Evolutionary conservation across 441 rosid genomes (phyloP).

Genomic region (Arabidopsis hybrid): DNA sequence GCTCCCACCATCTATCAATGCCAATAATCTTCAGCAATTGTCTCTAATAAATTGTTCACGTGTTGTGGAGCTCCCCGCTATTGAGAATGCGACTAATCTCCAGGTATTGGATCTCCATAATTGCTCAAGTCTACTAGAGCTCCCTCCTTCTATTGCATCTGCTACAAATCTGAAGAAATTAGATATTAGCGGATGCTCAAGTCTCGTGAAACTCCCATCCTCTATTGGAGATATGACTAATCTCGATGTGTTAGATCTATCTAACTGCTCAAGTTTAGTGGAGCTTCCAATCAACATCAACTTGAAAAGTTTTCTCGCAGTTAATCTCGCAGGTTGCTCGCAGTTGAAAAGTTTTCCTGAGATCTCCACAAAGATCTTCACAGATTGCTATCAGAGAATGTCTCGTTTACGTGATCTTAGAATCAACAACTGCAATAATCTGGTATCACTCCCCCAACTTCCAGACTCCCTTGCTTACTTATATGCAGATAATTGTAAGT

Average conservation of each 20-base stretch:
- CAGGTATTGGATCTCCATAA: rapidly evolving
- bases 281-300: slow-evolving; percentile 7
- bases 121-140: background rate
- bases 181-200: background rate
- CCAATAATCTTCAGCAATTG: background rate
- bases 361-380: no score
- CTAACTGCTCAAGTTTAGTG: background rate
- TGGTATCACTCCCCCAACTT: background rate
- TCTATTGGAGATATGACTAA: background rate
- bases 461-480: background rate
- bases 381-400: no score
- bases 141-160: background rate
- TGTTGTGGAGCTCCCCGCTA: background rate
- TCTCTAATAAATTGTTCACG: background rate
- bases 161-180: background rate
- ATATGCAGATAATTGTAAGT: background rate
- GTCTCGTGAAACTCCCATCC: background rate
- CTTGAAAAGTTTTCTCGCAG: background rate
- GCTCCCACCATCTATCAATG: background rate
- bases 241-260: rapidly evolving
- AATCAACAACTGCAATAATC: background rate
- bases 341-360: slow-evolving; percentile 24
- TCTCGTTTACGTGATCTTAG: background rate
- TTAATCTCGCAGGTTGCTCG: background rate
- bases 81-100: background rate